Conservation (phyloP, 352 stramenopile species). For the Blastocystis hominis region DNA sequence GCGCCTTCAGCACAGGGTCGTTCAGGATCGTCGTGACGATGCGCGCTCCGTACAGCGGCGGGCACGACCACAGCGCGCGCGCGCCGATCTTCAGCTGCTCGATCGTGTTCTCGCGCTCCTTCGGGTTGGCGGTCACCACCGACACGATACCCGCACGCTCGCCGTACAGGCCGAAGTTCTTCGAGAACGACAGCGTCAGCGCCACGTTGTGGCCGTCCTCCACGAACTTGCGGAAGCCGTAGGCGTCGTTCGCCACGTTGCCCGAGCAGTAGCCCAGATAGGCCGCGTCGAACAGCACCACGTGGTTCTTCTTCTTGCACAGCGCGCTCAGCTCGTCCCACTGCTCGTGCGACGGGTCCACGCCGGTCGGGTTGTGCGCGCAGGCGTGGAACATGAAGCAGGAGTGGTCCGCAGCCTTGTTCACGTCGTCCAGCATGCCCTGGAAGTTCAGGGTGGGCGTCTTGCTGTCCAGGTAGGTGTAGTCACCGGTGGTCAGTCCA, state of each 20-base stretch:
- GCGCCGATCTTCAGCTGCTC: constrained; percentile 97
- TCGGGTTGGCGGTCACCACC: constrained; percentile 75
- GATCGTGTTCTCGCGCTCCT: constrained; percentile 66
- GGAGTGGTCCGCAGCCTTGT: constrained; percentile 80
- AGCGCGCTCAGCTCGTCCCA: constrained; percentile 88
- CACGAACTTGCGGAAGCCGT: constrained; percentile 90
- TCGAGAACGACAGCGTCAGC: constrained; percentile 93
- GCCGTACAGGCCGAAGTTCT: constrained; percentile 99
- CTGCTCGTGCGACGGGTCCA: constrained; percentile 91
- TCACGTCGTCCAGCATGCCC: constrained; percentile 85
- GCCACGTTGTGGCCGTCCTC: constrained; percentile 90
- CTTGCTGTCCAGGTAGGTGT: constrained; percentile 74
- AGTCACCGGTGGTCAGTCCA: constrained; percentile 74
- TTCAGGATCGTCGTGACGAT: constrained; percentile 91
- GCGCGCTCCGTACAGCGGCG: constrained; percentile 88
- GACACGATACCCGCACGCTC: constrained; percentile 90
- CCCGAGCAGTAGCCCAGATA: constrained; percentile 97
- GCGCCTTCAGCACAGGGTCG: constrained; percentile 76
- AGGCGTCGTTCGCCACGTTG: constrained; percentile 84
- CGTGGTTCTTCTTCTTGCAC: constrained; percentile 87
- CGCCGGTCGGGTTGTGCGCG: constrained; percentile 92
- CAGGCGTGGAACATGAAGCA: constrained; percentile 95
- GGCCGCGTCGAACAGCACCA: constrained; percentile 97
- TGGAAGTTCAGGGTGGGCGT: constrained; percentile 79
- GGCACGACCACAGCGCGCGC: constrained; percentile 96